Evolutionary conservation across 345 rosid species (phyloP).

Genomic region (Rhodamnia argentea): DNA sequence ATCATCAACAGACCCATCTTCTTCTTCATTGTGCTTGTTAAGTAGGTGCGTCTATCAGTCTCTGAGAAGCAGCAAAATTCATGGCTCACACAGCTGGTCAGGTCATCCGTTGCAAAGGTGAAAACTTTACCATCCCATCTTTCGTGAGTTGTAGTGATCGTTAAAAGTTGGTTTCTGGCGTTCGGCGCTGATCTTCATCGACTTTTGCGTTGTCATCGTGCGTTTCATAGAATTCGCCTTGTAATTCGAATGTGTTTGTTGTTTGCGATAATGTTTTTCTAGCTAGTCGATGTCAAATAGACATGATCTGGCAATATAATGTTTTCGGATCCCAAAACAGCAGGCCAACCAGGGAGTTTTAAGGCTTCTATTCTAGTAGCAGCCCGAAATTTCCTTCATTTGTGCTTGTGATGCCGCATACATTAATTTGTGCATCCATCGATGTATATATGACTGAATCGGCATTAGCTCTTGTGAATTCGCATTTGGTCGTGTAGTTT

Average conservation of each 20-base stretch:
- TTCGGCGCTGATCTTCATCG: not conserved
- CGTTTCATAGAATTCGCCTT: not conserved
- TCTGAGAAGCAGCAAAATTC: not conserved
- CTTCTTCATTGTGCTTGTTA: not conserved
- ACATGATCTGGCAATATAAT: not conserved
- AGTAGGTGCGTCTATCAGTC: not conserved
- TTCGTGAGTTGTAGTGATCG: not conserved
- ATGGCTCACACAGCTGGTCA: not conserved
- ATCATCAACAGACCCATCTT: not conserved
- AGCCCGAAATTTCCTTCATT: not conserved
- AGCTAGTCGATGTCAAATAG: not conserved
- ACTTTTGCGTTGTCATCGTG: not conserved
- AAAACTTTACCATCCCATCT: not conserved
- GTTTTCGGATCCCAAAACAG: not conserved
- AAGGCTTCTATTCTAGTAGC: not conserved
- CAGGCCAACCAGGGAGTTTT: not conserved
- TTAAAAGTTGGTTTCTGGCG: not conserved
- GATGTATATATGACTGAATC: not conserved
- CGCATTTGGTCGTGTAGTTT: not conserved
- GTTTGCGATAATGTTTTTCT: not conserved
- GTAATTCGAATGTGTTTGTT: not conserved
- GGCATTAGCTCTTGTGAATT: not conserved
- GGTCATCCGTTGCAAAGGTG: not conserved
- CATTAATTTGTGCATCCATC: not conserved
- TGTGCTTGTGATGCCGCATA: not conserved